A percentile compares a stretch with the other conserved stretches of the same genome.
These are phyloP conservation scores for Pseudogymnoascus sp. DNA, from an alignment of 2,329 filamentous ascomycete genomes.

Conservation along the genomic window DNA sequence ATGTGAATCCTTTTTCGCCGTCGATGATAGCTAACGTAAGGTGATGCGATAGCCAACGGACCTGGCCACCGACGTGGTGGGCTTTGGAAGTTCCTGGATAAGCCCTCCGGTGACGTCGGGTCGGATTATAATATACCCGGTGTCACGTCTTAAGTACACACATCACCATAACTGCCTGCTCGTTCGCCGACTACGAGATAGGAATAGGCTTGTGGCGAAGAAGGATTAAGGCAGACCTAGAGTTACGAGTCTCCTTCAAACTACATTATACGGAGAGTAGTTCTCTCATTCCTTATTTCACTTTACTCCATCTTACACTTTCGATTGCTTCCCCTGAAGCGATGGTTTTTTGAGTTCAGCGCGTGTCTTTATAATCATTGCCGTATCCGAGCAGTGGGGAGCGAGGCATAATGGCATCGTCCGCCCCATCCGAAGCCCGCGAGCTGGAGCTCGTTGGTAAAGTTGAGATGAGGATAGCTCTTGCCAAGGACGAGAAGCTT, in stretches of 20 bases:
- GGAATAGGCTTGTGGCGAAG: conserved; percentile 6
- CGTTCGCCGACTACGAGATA: not conserved
- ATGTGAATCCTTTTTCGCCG: not conserved
- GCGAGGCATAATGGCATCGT: conserved; percentile 8
- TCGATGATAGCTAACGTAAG: not conserved
- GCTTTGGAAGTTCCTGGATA: conserved; percentile 7
- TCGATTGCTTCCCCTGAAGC: not conserved
- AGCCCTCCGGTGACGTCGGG: conserved; percentile 4
- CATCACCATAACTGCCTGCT: conserved; percentile 3
- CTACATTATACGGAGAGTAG: conserved; percentile 3
- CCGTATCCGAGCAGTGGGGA: not conserved
- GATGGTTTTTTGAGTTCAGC: conserved; percentile 2
- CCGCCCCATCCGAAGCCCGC: conserved; percentile 47
- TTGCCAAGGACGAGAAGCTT: conserved; percentile 78
- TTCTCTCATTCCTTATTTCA: not conserved
- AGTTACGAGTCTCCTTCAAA: not conserved
- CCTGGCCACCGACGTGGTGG: not conserved
- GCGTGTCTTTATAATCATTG: conserved; percentile 4
- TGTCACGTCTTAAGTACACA: not conserved
- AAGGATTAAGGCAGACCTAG: not conserved
- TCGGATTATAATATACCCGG: not conserved
- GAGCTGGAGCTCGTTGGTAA: conserved; percentile 80
- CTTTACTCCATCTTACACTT: not conserved
- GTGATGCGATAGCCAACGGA: conserved; percentile 1
- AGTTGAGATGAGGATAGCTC: conserved; percentile 65